Conservation (phyloP, 1,284 basidiomycete species). For the Papiliotrema fonsecae region DNA sequence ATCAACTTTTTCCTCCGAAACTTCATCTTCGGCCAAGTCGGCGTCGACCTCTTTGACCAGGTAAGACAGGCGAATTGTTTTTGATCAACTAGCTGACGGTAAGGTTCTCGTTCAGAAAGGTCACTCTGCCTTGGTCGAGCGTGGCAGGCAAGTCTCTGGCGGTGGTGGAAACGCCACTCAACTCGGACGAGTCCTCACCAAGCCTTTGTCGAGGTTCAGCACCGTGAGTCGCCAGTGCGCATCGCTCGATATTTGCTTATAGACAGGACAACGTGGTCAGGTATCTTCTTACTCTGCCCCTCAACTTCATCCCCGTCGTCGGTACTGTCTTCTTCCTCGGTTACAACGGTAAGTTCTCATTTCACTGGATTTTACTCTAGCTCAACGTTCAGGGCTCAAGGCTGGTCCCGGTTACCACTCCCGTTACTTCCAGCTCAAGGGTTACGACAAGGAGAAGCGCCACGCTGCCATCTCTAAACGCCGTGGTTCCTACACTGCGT, state of each 20-base stretch:
- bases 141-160: conserved; percentile 41
- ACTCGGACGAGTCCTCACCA: conserved; percentile 45
- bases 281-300: conserved; percentile 47
- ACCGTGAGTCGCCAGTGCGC: conserved; percentile 17
- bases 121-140: conserved; percentile 44
- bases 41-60: conserved; percentile 50
- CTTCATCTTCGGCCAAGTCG: conserved; percentile 53
- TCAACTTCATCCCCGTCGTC: conserved; percentile 62
- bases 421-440: conserved; percentile 67
- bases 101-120: conserved; percentile 48
- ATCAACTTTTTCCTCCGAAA: conserved; percentile 52
- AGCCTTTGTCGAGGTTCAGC: conserved; percentile 41
- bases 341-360: conserved; percentile 34
- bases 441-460: conserved; percentile 43
- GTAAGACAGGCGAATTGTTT: conserved; percentile 15
- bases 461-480: conserved; percentile 49
- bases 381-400: conserved; percentile 45
- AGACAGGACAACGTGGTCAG: conserved; percentile 42
- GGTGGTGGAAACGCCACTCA: conserved; percentile 26
- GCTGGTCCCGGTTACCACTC: conserved; percentile 60
- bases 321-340: conserved; percentile 60
- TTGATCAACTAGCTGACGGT: neutral
- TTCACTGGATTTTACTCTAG: neutral
- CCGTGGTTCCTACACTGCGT: conserved; percentile 56
- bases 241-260: neutral